Conservation (phyloP, 495 filamentous ascomycete genomes). For the Penicillium turbatum region DNA sequence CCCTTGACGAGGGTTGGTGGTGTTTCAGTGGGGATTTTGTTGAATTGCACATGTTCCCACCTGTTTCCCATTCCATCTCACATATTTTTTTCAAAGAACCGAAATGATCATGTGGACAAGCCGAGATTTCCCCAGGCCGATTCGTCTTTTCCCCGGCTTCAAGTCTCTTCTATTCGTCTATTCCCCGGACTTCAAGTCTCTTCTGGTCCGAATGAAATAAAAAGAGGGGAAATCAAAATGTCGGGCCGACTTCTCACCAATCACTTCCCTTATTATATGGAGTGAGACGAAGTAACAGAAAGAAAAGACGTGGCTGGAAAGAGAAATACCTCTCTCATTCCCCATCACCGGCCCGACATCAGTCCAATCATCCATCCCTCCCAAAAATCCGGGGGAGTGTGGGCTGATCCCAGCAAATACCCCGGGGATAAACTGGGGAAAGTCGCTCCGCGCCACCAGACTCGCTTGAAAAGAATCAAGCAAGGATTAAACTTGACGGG, state of each 20-base stretch:
- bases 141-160: neutral
- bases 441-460: neutral
- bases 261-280: neutral
- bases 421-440: slow-evolving; percentile 4
- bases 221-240: neutral
- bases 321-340: neutral
- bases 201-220: neutral
- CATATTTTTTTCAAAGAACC: neutral
- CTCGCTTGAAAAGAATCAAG: neutral
- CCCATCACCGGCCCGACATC: neutral
- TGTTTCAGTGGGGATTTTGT: neutral
- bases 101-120: neutral
- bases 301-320: neutral
- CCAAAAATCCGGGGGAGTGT: slow-evolving; percentile 3
- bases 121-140: neutral
- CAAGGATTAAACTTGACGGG: neutral
- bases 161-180: neutral
- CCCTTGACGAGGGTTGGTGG: neutral
- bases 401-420: neutral
- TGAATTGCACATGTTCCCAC: neutral
- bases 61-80: neutral
- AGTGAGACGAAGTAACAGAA: neutral
- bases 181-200: neutral
- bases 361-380: neutral
- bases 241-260: slow-evolving; percentile 7